Percentiles rank a stretch among this genome's conserved stretches.
phyloP scores from a whole-genome alignment of 1,284 basidiomycete species.

The Rhodotorula glutinis region DNA sequence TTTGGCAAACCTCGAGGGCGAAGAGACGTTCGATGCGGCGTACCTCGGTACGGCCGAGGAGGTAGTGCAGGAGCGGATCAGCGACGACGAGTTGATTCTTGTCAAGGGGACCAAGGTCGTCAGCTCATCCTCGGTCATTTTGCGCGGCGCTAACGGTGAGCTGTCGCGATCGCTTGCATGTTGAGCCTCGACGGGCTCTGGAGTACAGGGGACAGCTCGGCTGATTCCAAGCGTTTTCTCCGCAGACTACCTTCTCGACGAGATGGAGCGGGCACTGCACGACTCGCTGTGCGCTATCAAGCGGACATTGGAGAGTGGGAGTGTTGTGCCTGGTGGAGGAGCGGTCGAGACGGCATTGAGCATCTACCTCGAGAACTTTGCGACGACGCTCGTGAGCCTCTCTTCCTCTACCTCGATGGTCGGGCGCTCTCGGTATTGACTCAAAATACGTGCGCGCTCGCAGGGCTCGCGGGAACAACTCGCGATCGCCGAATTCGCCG shows the following conservation, averaged over 20 bases:
- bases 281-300: slow-evolving; percentile 95
- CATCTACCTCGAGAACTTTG: slow-evolving; percentile 99
- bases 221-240: background rate
- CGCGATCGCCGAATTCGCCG: slow-evolving; percentile 96
- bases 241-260: slow-evolving; percentile 93
- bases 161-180: background rate
- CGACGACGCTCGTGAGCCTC: slow-evolving; percentile 74
- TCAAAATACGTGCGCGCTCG: background rate
- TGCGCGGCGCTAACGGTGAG: slow-evolving; percentile 81
- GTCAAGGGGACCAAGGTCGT: slow-evolving; percentile 98
- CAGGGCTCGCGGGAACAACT: slow-evolving; percentile 97
- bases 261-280: slow-evolving; percentile 97
- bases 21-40: slow-evolving; percentile 93
- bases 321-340: slow-evolving; percentile 95
- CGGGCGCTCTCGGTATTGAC: background rate
- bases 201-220: background rate
- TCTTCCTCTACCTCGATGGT: background rate
- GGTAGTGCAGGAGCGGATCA: slow-evolving; percentile 93
- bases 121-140: slow-evolving; percentile 84
- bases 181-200: background rate
- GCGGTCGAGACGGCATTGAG: slow-evolving; percentile 95
- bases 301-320: slow-evolving; percentile 91
- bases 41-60: slow-evolving; percentile 90
- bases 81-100: slow-evolving; percentile 97
- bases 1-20: slow-evolving; percentile 94